A percentile compares a stretch with the other conserved stretches of the same genome.
Evolutionary conservation across 2,329 filamentous ascomycete species (phyloP).

Genomic region (Fusarium continuum): DNA sequence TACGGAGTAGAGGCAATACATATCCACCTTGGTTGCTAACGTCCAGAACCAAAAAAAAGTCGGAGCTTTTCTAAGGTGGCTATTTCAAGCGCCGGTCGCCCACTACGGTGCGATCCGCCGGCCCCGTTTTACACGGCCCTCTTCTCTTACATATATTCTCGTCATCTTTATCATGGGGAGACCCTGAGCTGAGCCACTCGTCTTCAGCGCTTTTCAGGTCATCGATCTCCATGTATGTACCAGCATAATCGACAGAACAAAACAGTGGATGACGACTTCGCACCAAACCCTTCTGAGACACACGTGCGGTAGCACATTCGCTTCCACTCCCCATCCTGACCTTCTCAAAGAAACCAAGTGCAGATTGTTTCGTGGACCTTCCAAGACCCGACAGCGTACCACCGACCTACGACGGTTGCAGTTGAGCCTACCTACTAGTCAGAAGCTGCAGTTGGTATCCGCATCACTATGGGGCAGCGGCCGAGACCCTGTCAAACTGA

Average conservation of each 20-base stretch:
- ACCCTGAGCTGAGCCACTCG: not conserved
- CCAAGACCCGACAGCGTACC: constrained; percentile 7
- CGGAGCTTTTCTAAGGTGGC: not conserved
- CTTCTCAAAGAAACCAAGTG: constrained; percentile 5
- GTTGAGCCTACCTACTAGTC: not conserved
- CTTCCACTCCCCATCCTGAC: constrained; percentile 6
- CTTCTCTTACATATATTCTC: no score
- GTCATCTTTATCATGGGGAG: not conserved
- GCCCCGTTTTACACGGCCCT: not conserved
- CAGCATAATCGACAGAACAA: constrained; percentile 3
- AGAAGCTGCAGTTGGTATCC: constrained; percentile 22
- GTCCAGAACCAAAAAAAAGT: not conserved
- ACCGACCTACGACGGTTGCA: constrained; percentile 9
- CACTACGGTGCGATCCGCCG: not conserved
- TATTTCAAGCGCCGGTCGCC: not conserved
- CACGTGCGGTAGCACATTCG: constrained; percentile 1
- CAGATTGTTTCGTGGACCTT: constrained; percentile 1
- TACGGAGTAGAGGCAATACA: constrained; percentile 1
- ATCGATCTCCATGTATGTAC: not conserved
- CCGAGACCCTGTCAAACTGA: constrained; percentile 13
- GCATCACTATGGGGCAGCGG: constrained; percentile 17
- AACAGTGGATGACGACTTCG: not conserved
- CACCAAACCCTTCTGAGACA: constrained; percentile 7
- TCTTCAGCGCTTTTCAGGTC: not conserved
- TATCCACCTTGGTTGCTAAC: not conserved